Percentiles rank a stretch among this genome's conserved stretches.
Conservation (phyloP, 2,329 filamentous ascomycete genomes). For the Hypoxylon sp. region DNA sequence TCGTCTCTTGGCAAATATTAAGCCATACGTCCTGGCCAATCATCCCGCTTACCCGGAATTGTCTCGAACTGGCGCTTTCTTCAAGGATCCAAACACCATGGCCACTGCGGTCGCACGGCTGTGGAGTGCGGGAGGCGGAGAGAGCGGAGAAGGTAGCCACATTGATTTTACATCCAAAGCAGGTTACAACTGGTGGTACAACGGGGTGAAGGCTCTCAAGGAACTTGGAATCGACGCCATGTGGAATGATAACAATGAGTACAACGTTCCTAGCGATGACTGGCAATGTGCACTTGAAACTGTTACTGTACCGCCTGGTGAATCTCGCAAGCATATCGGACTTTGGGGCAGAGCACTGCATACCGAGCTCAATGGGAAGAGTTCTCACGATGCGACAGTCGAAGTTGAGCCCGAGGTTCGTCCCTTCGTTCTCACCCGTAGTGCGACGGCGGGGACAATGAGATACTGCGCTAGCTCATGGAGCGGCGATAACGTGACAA, state of each 20-base stretch:
- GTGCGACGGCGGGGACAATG: conserved; percentile 79
- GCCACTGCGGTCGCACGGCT: conserved; percentile 72
- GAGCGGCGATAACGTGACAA: conserved; percentile 82
- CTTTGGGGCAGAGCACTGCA: conserved; percentile 79
- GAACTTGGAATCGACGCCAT: conserved; percentile 78
- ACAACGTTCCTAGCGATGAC: conserved; percentile 75
- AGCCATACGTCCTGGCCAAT: conserved; percentile 77
- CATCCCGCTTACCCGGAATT: conserved; percentile 78
- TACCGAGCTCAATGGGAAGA: conserved; percentile 79
- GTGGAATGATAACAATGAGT: conserved; percentile 87
- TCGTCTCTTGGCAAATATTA: conserved; percentile 78
- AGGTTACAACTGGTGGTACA: conserved; percentile 80
- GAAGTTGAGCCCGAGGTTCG: conserved; percentile 71
- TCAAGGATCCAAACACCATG: conserved; percentile 70
- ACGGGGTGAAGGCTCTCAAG: conserved; percentile 74
- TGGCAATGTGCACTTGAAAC: conserved; percentile 74
- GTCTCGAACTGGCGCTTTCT: conserved; percentile 71
- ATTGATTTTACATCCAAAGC: conserved; percentile 79
- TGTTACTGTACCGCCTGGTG: conserved; percentile 56
- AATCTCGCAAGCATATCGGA: conserved; percentile 67
- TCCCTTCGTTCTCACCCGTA: conserved; percentile 79
- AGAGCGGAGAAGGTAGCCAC: conserved; percentile 78
- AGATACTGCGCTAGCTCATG: conserved; percentile 79
- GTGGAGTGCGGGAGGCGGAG: conserved; percentile 80
- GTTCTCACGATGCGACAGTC: conserved; percentile 76